Evolutionary conservation across 495 filamentous ascomycete genomes (phyloP).

Genomic region (Lophiotrema nucula): DNA sequence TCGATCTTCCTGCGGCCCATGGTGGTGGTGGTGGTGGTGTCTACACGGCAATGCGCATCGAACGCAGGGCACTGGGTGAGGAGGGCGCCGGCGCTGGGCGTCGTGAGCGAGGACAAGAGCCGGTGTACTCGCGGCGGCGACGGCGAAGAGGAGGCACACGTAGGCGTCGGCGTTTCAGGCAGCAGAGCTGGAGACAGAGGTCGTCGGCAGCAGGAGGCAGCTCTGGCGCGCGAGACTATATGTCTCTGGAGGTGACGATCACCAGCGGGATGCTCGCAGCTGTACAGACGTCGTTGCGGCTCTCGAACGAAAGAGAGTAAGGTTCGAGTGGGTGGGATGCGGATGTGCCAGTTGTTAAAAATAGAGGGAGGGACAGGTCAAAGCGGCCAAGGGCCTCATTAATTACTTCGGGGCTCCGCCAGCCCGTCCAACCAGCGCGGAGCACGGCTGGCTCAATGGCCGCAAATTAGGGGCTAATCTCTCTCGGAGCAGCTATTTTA

Average conservation of each 20-base stretch:
- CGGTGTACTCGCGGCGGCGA: slow-evolving; percentile 8
- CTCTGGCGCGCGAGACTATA: slow-evolving; percentile 6
- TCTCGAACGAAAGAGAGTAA: slow-evolving; percentile 1
- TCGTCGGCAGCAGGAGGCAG: neutral
- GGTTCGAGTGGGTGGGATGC: slow-evolving; percentile 12
- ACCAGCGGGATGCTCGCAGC: neutral
- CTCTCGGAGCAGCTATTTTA: slow-evolving; percentile 12
- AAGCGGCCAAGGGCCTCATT: neutral
- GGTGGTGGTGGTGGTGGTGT: neutral
- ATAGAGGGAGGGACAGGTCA: neutral
- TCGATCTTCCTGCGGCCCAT: slow-evolving; percentile 86
- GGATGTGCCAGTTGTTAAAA: neutral
- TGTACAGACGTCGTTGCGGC: slow-evolving; percentile 18
- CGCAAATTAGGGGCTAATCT: neutral
- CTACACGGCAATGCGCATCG: slow-evolving; percentile 21
- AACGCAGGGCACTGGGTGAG: neutral
- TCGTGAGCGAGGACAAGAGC: neutral
- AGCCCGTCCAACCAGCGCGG: neutral
- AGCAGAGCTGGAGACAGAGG: slow-evolving; percentile 1
- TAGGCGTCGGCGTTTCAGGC: slow-evolving; percentile 17
- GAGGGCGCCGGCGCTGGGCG: slow-evolving; percentile 13
- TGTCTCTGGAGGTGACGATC: neutral
- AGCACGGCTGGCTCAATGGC: neutral
- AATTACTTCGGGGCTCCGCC: neutral
- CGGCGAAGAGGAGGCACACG: slow-evolving; percentile 17